These are phyloP conservation scores for Acorus gramineus DNA, from an alignment of 106 monocot species.

Conservation along the genomic window DNA sequence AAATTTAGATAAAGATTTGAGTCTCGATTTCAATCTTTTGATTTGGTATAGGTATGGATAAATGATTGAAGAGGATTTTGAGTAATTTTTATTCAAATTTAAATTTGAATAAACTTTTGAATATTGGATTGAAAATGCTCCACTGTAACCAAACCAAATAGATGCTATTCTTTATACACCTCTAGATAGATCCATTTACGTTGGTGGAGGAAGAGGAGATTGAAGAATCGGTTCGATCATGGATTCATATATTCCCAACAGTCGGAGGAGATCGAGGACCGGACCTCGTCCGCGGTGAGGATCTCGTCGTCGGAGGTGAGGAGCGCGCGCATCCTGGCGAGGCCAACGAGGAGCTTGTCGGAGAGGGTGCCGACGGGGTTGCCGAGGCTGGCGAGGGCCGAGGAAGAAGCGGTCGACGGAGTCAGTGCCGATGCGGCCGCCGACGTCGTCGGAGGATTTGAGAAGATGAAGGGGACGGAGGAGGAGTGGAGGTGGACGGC, in stretches of 20 bases:
- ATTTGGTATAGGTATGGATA: no score
- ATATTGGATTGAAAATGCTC: no score
- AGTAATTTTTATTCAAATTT: no score
- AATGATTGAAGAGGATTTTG: no score
- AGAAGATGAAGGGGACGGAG: constrained; percentile 70
- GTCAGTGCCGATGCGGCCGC: constrained; percentile 93
- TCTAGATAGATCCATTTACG: no score
- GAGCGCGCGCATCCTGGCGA: constrained; percentile 38
- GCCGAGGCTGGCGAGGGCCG: constrained; percentile 45
- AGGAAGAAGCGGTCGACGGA: constrained; percentile 70
- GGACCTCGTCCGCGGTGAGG: constrained; percentile 38
- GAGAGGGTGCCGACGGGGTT: constrained; percentile 62
- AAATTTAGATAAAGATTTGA: no score
- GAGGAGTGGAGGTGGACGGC: constrained; percentile 59
- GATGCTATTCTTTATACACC: no score
- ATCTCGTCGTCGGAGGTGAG: constrained; percentile 18
- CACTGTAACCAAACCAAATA: no score
- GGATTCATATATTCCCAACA: constrained; percentile 45
- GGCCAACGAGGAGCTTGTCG: constrained; percentile 68
- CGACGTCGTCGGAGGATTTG: constrained; percentile 64
- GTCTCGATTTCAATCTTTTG: no score
- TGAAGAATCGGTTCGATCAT: constrained; percentile 72
- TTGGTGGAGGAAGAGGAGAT: constrained; percentile 28
- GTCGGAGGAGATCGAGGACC: constrained; percentile 28
- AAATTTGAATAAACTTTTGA: no score